Evolutionary conservation across 1,284 basidiomycete species (phyloP).

Genomic region (Boletus mariae): DNA sequence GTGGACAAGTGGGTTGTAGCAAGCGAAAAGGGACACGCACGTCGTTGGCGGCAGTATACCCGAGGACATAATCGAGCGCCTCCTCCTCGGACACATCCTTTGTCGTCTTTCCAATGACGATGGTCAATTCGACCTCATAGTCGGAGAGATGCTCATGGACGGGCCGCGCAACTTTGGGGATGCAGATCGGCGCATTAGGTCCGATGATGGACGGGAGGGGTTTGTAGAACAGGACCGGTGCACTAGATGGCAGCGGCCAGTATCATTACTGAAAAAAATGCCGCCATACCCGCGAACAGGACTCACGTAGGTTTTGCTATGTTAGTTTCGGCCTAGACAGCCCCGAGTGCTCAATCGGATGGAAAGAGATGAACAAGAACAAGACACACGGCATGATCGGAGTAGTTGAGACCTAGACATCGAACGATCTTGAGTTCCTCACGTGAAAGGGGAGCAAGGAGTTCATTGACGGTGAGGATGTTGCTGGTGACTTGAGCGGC

Average conservation of each 20-base stretch:
- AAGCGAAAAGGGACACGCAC: constrained; percentile 36
- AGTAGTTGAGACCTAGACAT: constrained; percentile 79
- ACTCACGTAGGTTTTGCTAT: constrained; percentile 60
- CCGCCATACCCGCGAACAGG: neutral
- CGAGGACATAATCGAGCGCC: constrained; percentile 79
- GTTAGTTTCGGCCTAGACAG: constrained; percentile 59
- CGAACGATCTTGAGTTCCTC: constrained; percentile 67
- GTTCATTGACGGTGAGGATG: constrained; percentile 62
- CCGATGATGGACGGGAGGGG: constrained; percentile 70
- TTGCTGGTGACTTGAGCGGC: constrained; percentile 58
- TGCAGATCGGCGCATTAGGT: constrained; percentile 60
- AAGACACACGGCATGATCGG: constrained; percentile 66
- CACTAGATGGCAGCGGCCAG: constrained; percentile 33
- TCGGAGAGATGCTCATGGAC: constrained; percentile 72
- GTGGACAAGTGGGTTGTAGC: neutral
- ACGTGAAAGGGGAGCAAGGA: constrained; percentile 67
- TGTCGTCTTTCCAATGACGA: constrained; percentile 79
- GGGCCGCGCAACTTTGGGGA: constrained; percentile 69
- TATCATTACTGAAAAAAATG: neutral
- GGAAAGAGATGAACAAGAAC: neutral
- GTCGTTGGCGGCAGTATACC: constrained; percentile 78
- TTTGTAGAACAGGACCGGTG: constrained; percentile 80
- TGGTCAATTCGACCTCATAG: constrained; percentile 85
- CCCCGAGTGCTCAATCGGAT: neutral
- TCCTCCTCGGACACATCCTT: constrained; percentile 74